Evolutionary conservation across 768 basidiomycete genomes (phyloP).

Genomic region (Podaxis pistillaris): DNA sequence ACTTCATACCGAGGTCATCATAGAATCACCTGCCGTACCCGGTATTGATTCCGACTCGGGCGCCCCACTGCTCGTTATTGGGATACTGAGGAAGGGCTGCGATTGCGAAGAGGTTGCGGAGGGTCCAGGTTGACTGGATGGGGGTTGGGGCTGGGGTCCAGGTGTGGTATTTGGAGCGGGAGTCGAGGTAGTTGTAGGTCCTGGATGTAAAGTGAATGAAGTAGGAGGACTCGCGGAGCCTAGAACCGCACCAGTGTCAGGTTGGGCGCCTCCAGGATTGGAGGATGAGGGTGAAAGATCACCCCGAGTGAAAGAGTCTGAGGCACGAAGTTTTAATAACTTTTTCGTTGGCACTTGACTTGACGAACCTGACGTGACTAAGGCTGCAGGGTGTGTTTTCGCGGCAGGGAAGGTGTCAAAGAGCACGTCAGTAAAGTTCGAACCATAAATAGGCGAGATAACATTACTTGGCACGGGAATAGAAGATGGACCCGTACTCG

Average conservation of each 20-base stretch:
- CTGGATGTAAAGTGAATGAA: background rate
- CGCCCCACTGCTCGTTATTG: background rate
- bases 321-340: background rate
- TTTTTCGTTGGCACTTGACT: background rate
- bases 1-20: constrained; percentile 6
- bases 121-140: background rate
- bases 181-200: background rate
- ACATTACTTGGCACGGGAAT: background rate
- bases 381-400: background rate
- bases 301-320: background rate
- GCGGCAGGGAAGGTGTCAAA: background rate
- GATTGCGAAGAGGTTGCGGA: background rate
- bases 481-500: background rate
- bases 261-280: background rate
- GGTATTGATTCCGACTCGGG: background rate
- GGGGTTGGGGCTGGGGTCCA: no score
- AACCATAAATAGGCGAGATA: background rate
- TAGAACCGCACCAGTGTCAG: background rate
- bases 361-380: background rate
- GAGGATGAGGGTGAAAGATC: background rate
- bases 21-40: background rate
- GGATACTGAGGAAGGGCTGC: background rate
- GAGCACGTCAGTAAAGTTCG: background rate
- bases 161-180: background rate
- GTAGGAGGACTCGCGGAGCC: background rate